phyloP scores from a whole-genome alignment of 352 stramenopile species.

The Phytophthora pluvialis region DNA sequence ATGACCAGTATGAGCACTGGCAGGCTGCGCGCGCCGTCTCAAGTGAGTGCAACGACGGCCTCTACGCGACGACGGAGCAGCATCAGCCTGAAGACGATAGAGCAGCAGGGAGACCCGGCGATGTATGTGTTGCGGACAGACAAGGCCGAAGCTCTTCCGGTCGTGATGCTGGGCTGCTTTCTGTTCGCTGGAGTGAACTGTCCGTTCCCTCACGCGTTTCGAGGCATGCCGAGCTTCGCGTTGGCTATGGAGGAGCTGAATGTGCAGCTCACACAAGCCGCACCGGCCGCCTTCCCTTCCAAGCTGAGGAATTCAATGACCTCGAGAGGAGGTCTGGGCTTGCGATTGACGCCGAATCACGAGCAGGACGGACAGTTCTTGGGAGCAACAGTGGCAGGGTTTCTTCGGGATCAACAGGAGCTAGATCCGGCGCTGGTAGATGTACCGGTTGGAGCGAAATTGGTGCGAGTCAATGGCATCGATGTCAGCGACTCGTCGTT shows the following conservation, averaged over 20 bases:
- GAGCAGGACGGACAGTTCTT: constrained; percentile 68
- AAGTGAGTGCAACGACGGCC: constrained; percentile 10
- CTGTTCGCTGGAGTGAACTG: constrained; percentile 76
- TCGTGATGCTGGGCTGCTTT: constrained; percentile 71
- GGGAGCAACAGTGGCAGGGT: constrained; percentile 73
- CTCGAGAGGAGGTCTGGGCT: constrained; percentile 56
- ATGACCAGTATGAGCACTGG: constrained; percentile 26
- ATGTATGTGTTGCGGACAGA: constrained; percentile 39
- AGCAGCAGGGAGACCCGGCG: constrained; percentile 30
- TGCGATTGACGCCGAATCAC: constrained; percentile 64
- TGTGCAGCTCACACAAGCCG: constrained; percentile 51
- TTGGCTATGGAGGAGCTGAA: constrained; percentile 78
- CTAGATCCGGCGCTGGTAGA: constrained; percentile 64
- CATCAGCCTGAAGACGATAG: constrained; percentile 23
- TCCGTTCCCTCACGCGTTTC: constrained; percentile 74
- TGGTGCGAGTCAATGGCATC: constrained; percentile 79
- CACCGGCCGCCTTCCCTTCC: constrained; percentile 63
- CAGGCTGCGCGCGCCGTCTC: constrained; percentile 9
- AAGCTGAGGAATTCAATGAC: constrained; percentile 70
- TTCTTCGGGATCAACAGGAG: constrained; percentile 62
- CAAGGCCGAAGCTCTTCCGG: constrained; percentile 48
- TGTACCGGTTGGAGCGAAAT: constrained; percentile 66
- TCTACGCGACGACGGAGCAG: constrained; percentile 18
- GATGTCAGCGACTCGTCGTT: constrained; percentile 67
- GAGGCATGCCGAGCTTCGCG: constrained; percentile 73